A percentile compares a stretch with the other conserved stretches of the same genome.
Conservation (phyloP, 192 early-diverging fungal genomes). For the Backusella australiensis region DNA sequence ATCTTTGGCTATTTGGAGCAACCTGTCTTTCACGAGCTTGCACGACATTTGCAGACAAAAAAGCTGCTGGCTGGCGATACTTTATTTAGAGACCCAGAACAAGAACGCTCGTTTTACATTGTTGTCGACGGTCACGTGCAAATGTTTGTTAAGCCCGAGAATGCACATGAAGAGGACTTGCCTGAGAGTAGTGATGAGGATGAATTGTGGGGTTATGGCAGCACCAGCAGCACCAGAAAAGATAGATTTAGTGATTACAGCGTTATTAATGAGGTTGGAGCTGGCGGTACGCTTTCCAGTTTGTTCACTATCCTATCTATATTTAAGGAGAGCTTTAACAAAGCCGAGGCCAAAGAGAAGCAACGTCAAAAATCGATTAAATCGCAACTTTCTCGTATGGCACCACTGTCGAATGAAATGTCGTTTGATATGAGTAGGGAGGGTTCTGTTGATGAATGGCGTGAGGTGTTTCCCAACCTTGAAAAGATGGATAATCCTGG, state of each 20-base stretch:
- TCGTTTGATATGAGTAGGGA: slow-evolving; percentile 22
- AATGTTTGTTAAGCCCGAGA: slow-evolving; percentile 73
- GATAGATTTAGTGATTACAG: slow-evolving; percentile 55
- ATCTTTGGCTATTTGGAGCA: slow-evolving; percentile 97
- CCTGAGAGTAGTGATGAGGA: slow-evolving; percentile 38
- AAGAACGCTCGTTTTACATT: slow-evolving; percentile 86
- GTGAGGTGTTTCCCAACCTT: slow-evolving; percentile 32
- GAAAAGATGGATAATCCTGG: slow-evolving; percentile 17
- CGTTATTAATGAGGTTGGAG: slow-evolving; percentile 84
- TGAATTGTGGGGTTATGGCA: slow-evolving; percentile 13
- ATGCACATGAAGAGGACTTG: slow-evolving; percentile 22
- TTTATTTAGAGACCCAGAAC: slow-evolving; percentile 63
- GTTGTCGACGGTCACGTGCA: slow-evolving; percentile 95
- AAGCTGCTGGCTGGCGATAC: slow-evolving; percentile 72
- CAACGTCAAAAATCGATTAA: not conserved
- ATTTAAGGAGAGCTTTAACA: slow-evolving; percentile 76
- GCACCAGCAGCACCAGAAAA: slow-evolving; percentile 15
- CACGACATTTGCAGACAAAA: slow-evolving; percentile 82
- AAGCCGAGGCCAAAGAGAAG: slow-evolving; percentile 48
- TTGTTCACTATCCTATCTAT: slow-evolving; percentile 90
- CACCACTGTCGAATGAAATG: not conserved
- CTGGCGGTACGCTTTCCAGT: slow-evolving; percentile 89
- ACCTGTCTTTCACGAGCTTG: slow-evolving; percentile 95
- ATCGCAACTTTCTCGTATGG: slow-evolving; percentile 5
- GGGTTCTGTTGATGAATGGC: slow-evolving; percentile 34